Base-by-base conservation (phyloP, 2,329 filamentous ascomycete species). In the Neurospora crassa region DNA sequence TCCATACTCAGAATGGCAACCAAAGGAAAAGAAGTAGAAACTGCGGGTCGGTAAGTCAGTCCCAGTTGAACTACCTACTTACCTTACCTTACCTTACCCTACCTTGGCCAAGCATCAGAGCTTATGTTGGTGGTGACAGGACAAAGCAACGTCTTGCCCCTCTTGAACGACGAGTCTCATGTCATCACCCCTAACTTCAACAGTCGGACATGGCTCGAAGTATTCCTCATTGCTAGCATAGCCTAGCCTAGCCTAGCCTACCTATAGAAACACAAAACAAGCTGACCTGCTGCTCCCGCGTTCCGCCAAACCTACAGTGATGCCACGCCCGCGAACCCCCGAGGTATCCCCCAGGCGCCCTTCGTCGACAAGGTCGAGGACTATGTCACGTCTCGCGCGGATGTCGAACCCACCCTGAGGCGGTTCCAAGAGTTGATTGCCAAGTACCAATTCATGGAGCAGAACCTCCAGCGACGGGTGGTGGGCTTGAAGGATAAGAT, bases 401-500 rank as follows among this genome's bases (percentile, higher is more conserved):
- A 96, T 78, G 93, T 96, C 76, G 93, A 96, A 79, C 85, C 87
- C 67, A 94, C 92, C 18, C 84, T 96, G 78, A 90, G 91, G 79
- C 93, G 87, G 80, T 96, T 96, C 80, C 92, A 95, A 79, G 93
- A 96, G 84, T 96, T 96, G 92, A 96, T 96, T 75, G 93, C 92
- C 77, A 99, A 99, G 87, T 99, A 99, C 84, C 96, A 98, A 81
- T 99, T 98, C 83, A 99, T 99, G 96, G 94, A 98, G 83, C 86
- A 91, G 79, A 98, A 97, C 81, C 92, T 96, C 72, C 91, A 97
- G 81, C 88, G 93, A 74, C 89, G 96, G 68, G 91, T 92, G 70
- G 85, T 87, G 4, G 94, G 94, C 2, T 84, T 99, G 71, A 92
- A 91, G 78, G 94, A 97, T 79, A 99, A 98, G 84, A 94, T 99